Base-by-base conservation (phyloP, 805 yeast species). In the Hanseniaspora meyeri region DNA sequence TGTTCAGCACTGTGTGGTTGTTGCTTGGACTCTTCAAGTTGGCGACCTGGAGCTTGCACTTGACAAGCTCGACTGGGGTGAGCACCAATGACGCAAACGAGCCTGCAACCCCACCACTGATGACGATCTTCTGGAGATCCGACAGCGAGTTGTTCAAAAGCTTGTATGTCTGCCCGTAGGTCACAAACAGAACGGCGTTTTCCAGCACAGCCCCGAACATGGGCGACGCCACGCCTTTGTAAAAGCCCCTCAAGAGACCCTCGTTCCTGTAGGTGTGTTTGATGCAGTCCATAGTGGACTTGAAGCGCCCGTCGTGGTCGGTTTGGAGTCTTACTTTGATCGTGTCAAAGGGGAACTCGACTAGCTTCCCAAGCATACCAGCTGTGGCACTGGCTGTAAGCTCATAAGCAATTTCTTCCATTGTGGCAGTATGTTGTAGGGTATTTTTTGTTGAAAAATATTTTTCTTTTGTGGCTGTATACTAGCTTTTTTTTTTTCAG, bases 331-430 rank as follows among this genome's bases (percentile, higher is more conserved):
- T 75, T 3, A 90, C 97, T 68, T 90, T 90, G 47, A 89, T 77
- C 0, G 97, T 91, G 64, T 90, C 97, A 62, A 90, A 88, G 0
- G 97, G 97, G 63, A 82, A 90, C 68, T 90, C 97, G 14, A 90
- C 78, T 34, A 85, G 62, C 66, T 90, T 91, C 1, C 95, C 96
- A 4, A 81, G 68, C 56, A 87, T 83, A 16, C 97, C 97, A 0
- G 96, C 74, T 10, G 72, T 66, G 6, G 74, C 72, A 14, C 75
- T 75, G 10, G 57, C 57, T 19, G 51, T 31, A 14, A 53, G 37
- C 36, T 53, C 58, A 60, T 64, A 67, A 6, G 69, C 48, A 16
- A 72, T 65, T 55, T 72, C 74, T 37, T 64, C 64, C 27, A 69
- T 52, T 12, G 11, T 11, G 3, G 37, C 14, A 34, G 37, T 34